Conservation (phyloP, 108 stramenopile genomes). For the Craspedostauros australis region DNA sequence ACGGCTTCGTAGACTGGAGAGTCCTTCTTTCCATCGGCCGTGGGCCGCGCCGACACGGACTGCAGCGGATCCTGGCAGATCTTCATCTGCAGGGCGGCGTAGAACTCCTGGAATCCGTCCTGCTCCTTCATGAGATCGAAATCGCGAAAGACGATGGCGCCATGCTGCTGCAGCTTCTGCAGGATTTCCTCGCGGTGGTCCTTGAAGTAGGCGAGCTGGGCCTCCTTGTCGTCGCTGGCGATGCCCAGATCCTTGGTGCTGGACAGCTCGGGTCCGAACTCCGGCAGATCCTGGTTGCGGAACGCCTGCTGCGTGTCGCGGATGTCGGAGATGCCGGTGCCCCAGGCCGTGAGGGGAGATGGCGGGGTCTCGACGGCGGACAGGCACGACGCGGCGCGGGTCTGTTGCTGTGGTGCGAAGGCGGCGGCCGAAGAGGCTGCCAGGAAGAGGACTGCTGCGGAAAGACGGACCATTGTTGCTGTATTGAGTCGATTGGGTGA, state of each 20-base stretch:
- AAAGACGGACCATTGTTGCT: conserved; percentile 8
- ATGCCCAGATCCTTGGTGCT: conserved; percentile 47
- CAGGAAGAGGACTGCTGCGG: not conserved
- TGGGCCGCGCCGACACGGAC: conserved; percentile 77
- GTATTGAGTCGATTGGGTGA: not conserved
- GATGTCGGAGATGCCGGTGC: conserved; percentile 55
- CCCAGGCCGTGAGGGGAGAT: conserved; percentile 69
- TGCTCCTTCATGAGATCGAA: conserved; percentile 82
- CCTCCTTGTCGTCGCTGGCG: conserved; percentile 34
- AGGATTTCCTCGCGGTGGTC: conserved; percentile 70
- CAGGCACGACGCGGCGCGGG: not conserved
- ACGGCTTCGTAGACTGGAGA: conserved; percentile 86
- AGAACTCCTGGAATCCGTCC: conserved; percentile 76
- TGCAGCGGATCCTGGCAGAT: conserved; percentile 83
- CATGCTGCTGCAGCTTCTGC: conserved; percentile 53
- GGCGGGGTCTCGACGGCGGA: conserved; percentile 41
- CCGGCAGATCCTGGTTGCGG: conserved; percentile 29
- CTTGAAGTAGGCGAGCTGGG: conserved; percentile 55
- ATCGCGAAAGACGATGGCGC: conserved; percentile 76
- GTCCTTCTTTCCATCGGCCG: conserved; percentile 76
- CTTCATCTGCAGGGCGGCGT: conserved; percentile 75
- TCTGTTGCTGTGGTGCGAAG: conserved; percentile 12
- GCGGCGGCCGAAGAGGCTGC: conserved; percentile 5
- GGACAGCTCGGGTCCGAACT: conserved; percentile 61
- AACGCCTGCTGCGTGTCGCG: conserved; percentile 39